Percentiles rank a stretch among this genome's conserved stretches.
These are phyloP conservation scores for Cryoendolithus antarcticus DNA, from an alignment of 2,329 filamentous ascomycete genomes.

Conservation along the genomic window DNA sequence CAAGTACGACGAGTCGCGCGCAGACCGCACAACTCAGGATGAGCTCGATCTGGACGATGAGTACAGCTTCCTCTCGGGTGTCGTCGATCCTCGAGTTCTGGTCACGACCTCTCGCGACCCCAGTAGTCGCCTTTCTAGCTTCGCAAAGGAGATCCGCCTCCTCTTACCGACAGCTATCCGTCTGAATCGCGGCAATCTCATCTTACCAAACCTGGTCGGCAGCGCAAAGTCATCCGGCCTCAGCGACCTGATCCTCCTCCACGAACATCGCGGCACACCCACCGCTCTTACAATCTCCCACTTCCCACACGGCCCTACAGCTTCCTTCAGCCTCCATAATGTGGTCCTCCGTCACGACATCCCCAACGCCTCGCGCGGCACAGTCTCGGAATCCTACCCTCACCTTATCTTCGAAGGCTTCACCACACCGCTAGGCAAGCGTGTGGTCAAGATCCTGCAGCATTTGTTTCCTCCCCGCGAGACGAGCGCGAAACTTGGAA, in stretches of 20 bases:
- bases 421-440: constrained; percentile 62
- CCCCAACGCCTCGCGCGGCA: constrained; percentile 73
- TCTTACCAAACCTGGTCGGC: constrained; percentile 71
- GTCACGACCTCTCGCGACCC: constrained; percentile 87
- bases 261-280: constrained; percentile 86
- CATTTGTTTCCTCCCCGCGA: constrained; percentile 90
- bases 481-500: constrained; percentile 67
- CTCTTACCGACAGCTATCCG: constrained; percentile 75
- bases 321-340: constrained; percentile 81
- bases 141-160: constrained; percentile 81
- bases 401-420: constrained; percentile 96
- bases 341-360: constrained; percentile 89
- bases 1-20: constrained; percentile 79
- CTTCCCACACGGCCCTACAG: constrained; percentile 77
- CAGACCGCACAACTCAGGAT: constrained; percentile 54
- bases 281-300: constrained; percentile 81
- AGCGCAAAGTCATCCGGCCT: constrained; percentile 71
- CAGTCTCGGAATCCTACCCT: constrained; percentile 83
- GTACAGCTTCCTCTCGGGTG: constrained; percentile 79
- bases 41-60: constrained; percentile 73
- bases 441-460: constrained; percentile 82
- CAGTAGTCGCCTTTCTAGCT: constrained; percentile 70
- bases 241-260: constrained; percentile 73
- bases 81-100: constrained; percentile 77
- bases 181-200: constrained; percentile 80